A percentile compares a stretch with the other conserved stretches of the same genome.
phyloP scores from a whole-genome alignment of 306 rosid species.

The Cicer cuneatum region DNA sequence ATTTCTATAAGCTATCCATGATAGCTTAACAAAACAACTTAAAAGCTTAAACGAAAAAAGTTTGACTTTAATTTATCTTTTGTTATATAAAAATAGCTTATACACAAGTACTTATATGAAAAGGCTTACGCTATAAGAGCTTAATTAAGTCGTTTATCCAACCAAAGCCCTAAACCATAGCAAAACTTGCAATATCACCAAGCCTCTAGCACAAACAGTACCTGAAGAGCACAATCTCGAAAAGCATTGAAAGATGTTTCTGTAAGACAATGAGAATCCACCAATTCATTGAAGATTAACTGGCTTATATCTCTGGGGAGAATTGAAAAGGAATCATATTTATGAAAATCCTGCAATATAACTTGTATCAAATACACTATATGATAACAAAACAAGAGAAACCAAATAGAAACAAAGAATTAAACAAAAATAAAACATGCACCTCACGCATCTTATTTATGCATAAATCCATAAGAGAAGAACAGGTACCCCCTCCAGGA shows the following conservation, averaged over 20 bases:
- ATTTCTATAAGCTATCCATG: too few species aligned
- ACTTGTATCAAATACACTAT: constrained; percentile 17
- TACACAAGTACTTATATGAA: too few species aligned
- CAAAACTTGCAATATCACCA: constrained; percentile 39
- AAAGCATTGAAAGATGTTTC: constrained; percentile 60
- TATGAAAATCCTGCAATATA: constrained; percentile 57
- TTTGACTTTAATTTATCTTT: too few species aligned
- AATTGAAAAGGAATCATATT: constrained; percentile 55
- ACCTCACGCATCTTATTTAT: constrained; percentile 69
- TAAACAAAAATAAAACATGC: constrained; percentile 22
- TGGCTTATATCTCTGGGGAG: constrained; percentile 77
- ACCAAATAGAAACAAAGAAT: background rate
- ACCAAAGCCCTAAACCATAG: background rate
- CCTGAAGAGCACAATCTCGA: constrained; percentile 76
- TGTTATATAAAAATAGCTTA: too few species aligned
- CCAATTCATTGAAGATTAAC: constrained; percentile 67
- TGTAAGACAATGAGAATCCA: constrained; percentile 61
- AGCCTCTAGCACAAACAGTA: constrained; percentile 34
- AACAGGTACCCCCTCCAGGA: constrained; percentile 53
- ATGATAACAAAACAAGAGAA: constrained; percentile 12
- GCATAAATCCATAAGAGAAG: constrained; percentile 71
- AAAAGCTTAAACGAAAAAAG: too few species aligned
- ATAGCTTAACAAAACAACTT: too few species aligned
- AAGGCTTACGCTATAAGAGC: too few species aligned
- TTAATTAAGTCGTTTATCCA: too few species aligned